Evolutionary conservation across 164 flowering plant genomes (phyloP).

Genomic region (Berberis thunbergii): DNA sequence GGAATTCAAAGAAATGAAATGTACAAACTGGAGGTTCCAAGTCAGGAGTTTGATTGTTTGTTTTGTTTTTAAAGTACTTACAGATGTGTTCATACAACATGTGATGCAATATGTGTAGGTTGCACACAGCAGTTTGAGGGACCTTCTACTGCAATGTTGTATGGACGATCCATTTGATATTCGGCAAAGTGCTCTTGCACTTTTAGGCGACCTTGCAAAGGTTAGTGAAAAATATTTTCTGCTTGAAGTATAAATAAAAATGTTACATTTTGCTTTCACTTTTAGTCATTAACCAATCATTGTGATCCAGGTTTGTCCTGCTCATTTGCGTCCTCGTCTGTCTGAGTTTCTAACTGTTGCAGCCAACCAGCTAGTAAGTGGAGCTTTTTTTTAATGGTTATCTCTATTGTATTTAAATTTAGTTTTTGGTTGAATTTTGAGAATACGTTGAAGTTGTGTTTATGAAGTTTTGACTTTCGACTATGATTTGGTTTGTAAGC

Average conservation of each 20-base stretch:
- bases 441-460: no score
- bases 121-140: constrained; percentile 70
- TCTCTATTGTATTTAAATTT: not conserved
- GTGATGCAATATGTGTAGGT: constrained; percentile 37
- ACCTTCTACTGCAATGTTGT: constrained; percentile 88
- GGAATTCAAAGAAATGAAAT: no score
- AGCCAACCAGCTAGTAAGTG: constrained; percentile 77
- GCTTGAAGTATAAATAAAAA: not conserved
- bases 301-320: constrained; percentile 61
- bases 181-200: constrained; percentile 94
- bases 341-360: constrained; percentile 75
- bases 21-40: no score
- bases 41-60: no score
- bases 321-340: constrained; percentile 75
- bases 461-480: no score
- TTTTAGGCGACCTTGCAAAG: constrained; percentile 94
- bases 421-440: no score
- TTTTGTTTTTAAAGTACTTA: no score
- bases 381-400: not conserved
- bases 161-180: constrained; percentile 84
- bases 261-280: not conserved
- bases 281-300: not conserved
- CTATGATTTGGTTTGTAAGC: no score
- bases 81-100: no score
- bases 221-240: constrained; percentile 39